Conservation (phyloP, 257 asterid genomes). For the Fraxinus anomala region DNA sequence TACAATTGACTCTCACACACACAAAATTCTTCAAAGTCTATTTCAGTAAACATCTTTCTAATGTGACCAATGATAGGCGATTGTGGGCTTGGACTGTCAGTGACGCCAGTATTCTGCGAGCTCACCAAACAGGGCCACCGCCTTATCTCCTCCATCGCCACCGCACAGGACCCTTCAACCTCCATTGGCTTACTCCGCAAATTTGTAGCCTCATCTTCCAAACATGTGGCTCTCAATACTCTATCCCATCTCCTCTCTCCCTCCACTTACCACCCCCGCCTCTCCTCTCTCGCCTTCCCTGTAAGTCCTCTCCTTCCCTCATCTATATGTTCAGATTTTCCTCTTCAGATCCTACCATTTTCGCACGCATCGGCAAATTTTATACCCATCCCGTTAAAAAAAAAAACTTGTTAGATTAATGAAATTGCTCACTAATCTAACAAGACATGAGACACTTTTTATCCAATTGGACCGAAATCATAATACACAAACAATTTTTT, state of each 20-base stretch:
- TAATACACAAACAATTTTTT: too few species aligned
- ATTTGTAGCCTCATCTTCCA: constrained; percentile 70
- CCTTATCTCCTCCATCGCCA: constrained; percentile 55
- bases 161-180: constrained; percentile 42
- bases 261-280: constrained; percentile 46
- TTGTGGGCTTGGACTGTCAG: constrained; percentile 23
- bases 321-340: neutral
- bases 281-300: constrained; percentile 63
- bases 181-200: constrained; percentile 58
- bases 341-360: neutral
- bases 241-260: constrained; percentile 82
- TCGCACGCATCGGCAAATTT: neutral
- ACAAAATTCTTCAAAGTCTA: too few species aligned
- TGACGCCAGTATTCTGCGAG: constrained; percentile 34
- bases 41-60: too few species aligned
- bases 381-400: neutral
- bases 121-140: constrained; percentile 71
- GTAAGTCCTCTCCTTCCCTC: constrained; percentile 43
- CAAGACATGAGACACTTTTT: too few species aligned
- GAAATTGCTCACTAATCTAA: too few species aligned
- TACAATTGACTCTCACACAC: too few species aligned
- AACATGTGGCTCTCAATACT: constrained; percentile 69
- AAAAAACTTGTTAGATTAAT: too few species aligned
- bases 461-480: too few species aligned
- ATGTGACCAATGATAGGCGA: constrained; percentile 29